Evolutionary conservation across 2,329 filamentous ascomycete species (phyloP), one percentile per base, ranked within the genome.

Genomic region (Amauroascus niger): DNA sequence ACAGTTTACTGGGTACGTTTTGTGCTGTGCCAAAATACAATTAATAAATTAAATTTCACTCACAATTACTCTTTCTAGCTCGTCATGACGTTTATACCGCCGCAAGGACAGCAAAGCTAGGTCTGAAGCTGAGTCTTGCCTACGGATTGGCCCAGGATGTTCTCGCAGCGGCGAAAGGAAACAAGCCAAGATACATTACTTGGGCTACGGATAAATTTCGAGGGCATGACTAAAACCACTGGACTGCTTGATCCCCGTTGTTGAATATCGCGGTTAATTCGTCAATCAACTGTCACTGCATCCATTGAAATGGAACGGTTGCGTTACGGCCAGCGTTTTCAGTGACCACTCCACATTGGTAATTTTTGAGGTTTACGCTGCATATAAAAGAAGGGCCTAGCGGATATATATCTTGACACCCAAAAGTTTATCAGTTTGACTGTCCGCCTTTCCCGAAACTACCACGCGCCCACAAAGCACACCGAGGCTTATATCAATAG

Each of bases 121-220:
- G 89, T 1, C 74, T 96, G 44, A 75, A 86, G 61, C 83, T 89
- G 59, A 90, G 91, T 18, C 65, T 95, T 33, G 79, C 74, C 6
- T 97, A 88, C 70, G 91, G 91, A 22, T 74, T 91, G 35, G 68
- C 85, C 55, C 90, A 97, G 70, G 91, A 97, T 71, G 71, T 77
- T 9, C 68, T 93, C 32, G 81, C 82, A 51, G 74, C 83, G 56
- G 71, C 81, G 50, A 84, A 81, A 66, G 88, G 88, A 52, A 82
- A 86, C 62, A 80, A 76, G 52, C 80, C 90, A 32, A 81, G 81
- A 18, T 95, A 94, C 67, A 73, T 94, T 57, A 37, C 55, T 22
- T 60, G 53, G 40, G 7, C 55, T 8, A 37, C 32, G 6, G 52
- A 54, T 40, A 52, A 18, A 26, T 37, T 53, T 9, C 20, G 14